Percentiles rank a stretch among this genome's conserved stretches.
These are phyloP conservation scores for Colletotrichum cereale DNA, from an alignment of 2,329 filamentous ascomycete genomes.

Conservation along the genomic window DNA sequence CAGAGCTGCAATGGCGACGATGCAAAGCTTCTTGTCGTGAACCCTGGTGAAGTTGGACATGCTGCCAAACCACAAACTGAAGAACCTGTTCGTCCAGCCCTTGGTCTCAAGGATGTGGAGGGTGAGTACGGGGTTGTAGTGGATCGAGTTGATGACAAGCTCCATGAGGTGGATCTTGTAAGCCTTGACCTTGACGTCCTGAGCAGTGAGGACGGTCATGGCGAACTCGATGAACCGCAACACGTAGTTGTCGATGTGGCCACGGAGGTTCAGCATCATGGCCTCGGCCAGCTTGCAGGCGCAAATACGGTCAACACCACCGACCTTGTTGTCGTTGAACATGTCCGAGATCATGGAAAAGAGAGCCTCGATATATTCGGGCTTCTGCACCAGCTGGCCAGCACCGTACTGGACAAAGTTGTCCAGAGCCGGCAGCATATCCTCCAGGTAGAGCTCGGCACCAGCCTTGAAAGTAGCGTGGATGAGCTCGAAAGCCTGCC, in stretches of 20 bases:
- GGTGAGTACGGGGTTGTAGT: constrained; percentile 92
- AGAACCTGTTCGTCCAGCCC: constrained; percentile 98
- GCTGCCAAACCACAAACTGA: constrained; percentile 96
- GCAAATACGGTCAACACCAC: constrained; percentile 94
- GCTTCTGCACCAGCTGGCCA: constrained; percentile 83
- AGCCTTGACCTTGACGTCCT: constrained; percentile 88
- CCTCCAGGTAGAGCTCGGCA: constrained; percentile 96
- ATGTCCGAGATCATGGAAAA: constrained; percentile 96
- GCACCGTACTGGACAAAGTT: constrained; percentile 97
- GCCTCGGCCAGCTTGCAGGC: constrained; percentile 98
- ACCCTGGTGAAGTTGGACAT: constrained; percentile 94
- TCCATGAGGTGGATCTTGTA: constrained; percentile 98
- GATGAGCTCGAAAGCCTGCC: constrained; percentile 97
- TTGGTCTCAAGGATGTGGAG: constrained; percentile 91
- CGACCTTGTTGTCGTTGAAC: constrained; percentile 92
- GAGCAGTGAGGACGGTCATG: constrained; percentile 82
- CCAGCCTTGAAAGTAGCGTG: constrained; percentile 97
- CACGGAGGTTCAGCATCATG: constrained; percentile 94
- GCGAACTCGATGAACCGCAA: constrained; percentile 90
- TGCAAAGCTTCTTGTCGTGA: constrained; percentile 98
- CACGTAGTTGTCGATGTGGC: constrained; percentile 88
- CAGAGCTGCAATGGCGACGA: constrained; percentile 90
- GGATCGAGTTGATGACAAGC: constrained; percentile 97
- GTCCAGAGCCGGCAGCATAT: constrained; percentile 97
- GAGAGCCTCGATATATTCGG: constrained; percentile 86